Percentiles rank a stretch among this genome's conserved stretches.
Conservation (phyloP, 1,139 yeast species). For the Eremothecium coryli region DNA sequence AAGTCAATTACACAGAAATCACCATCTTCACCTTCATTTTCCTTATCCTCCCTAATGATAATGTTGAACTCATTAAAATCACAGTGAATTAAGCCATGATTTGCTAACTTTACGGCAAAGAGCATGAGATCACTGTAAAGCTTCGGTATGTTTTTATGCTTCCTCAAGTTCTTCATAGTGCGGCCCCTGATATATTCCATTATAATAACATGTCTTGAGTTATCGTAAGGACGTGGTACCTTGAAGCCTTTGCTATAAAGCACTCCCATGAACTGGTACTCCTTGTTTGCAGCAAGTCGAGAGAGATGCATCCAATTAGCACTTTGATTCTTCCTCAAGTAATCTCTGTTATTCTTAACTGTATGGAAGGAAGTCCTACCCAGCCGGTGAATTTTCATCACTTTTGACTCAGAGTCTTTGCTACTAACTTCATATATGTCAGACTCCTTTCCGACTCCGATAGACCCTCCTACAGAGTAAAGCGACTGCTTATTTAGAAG, state of each 20-base stretch:
- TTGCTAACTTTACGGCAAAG: conserved; percentile 74
- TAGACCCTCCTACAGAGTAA: conserved; percentile 74
- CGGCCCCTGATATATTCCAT: conserved; percentile 88
- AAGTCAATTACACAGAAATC: conserved; percentile 90
- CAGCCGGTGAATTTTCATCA: conserved; percentile 80
- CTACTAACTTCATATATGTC: conserved; percentile 87
- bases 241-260: conserved; percentile 65
- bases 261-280: conserved; percentile 76
- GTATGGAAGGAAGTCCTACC: conserved; percentile 92
- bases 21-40: conserved; percentile 41
- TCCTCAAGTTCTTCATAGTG: conserved; percentile 76
- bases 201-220: conserved; percentile 82
- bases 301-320: conserved; percentile 89
- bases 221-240: conserved; percentile 85
- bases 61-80: conserved; percentile 96
- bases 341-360: conserved; percentile 89
- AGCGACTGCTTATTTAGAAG: conserved; percentile 66
- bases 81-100: conserved; percentile 89
- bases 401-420: conserved; percentile 52
- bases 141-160: conserved; percentile 57
- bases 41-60: conserved; percentile 61
- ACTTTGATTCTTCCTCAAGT: conserved; percentile 48
- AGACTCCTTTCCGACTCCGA: conserved; percentile 96
- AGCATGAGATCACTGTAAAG: conserved; percentile 79
- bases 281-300: conserved; percentile 84